Conservation (phyloP, 2,329 filamentous ascomycete species). For the Colletotrichum lindemuthianum region DNA sequence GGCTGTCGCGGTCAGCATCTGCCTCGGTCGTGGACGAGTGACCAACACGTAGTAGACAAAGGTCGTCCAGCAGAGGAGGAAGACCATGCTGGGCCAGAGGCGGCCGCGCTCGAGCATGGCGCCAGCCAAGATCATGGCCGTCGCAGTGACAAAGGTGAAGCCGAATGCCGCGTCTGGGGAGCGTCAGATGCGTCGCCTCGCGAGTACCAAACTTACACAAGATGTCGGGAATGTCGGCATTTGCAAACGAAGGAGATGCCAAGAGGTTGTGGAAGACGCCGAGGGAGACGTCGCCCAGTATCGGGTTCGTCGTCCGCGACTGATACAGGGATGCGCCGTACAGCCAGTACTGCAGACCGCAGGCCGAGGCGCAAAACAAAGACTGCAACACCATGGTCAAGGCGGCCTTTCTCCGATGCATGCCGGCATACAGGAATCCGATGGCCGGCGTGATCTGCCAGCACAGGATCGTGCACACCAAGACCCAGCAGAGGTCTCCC, state of each 20-base stretch:
- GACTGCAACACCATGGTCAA: conserved; percentile 59
- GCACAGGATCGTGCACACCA: conserved; percentile 49
- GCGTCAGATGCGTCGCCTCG: background rate
- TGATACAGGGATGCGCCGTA: conserved; percentile 57
- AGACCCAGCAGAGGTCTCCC: conserved; percentile 56
- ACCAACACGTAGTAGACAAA: conserved; percentile 65
- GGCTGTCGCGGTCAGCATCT: conserved; percentile 42
- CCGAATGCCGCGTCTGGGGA: conserved; percentile 46
- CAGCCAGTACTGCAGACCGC: conserved; percentile 58
- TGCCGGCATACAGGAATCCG: conserved; percentile 51
- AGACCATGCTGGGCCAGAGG: conserved; percentile 64
- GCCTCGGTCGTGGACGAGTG: background rate
- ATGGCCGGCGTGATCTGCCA: conserved; percentile 53
- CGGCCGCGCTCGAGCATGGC: conserved; percentile 50
- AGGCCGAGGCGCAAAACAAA: conserved; percentile 56
- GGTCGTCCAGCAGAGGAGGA: conserved; percentile 71
- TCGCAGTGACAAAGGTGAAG: conserved; percentile 50
- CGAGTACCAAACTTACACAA: conserved; percentile 37
- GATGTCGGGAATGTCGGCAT: conserved; percentile 49
- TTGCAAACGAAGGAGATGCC: conserved; percentile 49
- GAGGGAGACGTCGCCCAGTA: conserved; percentile 48
- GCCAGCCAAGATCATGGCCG: conserved; percentile 52
- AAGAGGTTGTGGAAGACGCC: conserved; percentile 48
- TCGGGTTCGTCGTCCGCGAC: conserved; percentile 47
- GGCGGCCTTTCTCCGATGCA: conserved; percentile 50